These are phyloP conservation scores for Trichomonascaceae sp. DNA, from an alignment of 1,139 yeast genomes.

Conservation along the genomic window DNA sequence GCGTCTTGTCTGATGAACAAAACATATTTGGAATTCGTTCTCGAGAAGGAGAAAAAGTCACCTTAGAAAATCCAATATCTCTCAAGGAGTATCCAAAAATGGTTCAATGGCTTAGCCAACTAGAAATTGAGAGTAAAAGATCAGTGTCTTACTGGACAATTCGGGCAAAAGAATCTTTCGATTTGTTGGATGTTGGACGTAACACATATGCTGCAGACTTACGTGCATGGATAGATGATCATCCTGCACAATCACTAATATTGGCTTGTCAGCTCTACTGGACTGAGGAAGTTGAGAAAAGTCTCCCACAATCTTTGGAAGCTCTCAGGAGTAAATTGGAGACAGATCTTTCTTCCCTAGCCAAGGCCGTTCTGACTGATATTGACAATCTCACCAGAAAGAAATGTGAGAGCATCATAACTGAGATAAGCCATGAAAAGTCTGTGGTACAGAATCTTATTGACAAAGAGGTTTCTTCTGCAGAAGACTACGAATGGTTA, in stretches of 20 bases:
- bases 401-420: constrained; percentile 53
- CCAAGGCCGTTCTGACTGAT: constrained; percentile 31
- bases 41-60: constrained; percentile 56
- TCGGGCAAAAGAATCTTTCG: constrained; percentile 27
- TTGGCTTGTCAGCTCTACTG: constrained; percentile 57
- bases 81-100: constrained; percentile 40
- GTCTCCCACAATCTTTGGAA: constrained; percentile 18
- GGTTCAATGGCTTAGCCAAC: constrained; percentile 56
- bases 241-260: constrained; percentile 55
- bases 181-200: constrained; percentile 14
- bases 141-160: constrained; percentile 40
- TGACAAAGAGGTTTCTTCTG: constrained; percentile 14
- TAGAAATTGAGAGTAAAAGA: constrained; percentile 47
- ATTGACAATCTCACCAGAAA: constrained; percentile 36
- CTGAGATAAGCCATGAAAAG: constrained; percentile 58
- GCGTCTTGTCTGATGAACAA: constrained; percentile 39
- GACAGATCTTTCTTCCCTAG: constrained; percentile 27
- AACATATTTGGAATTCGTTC: constrained; percentile 50
- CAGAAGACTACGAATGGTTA: constrained; percentile 42
- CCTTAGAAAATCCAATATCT: constrained; percentile 42
- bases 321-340: constrained; percentile 14
- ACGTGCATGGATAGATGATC: constrained; percentile 33
- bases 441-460: constrained; percentile 36
- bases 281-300: constrained; percentile 42
- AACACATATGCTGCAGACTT: constrained; percentile 13